Conservation (phyloP, 202 grass and related monocot genomes). For the Elaeis oleifera region DNA sequence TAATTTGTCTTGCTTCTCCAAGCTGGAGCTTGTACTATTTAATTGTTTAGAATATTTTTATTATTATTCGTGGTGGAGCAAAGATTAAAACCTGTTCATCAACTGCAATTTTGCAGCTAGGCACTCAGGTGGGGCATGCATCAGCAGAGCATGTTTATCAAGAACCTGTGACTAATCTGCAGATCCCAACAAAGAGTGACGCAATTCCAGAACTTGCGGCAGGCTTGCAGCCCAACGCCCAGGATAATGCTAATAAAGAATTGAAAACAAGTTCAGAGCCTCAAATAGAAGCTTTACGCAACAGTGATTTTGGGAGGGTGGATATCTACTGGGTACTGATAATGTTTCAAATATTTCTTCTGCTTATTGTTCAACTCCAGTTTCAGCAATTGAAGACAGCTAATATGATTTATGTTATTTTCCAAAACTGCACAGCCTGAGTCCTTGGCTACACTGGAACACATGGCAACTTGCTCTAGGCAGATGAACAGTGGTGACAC, state of each 20-base stretch:
- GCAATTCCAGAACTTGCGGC: neutral
- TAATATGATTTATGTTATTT: neutral
- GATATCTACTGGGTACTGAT: neutral
- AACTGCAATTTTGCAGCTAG: constrained; percentile 11
- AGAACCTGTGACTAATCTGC: neutral
- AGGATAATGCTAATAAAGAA: neutral
- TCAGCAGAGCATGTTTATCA: neutral
- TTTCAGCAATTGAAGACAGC: neutral
- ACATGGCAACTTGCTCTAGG: constrained; percentile 41
- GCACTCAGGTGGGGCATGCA: constrained; percentile 2
- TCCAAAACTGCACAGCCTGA: constrained; percentile 39
- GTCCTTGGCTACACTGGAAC: constrained; percentile 32
- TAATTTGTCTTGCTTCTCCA: neutral
- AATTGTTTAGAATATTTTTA: constrained; percentile 3
- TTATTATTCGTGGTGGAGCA: neutral
- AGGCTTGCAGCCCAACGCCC: neutral
- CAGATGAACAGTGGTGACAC: constrained; percentile 44
- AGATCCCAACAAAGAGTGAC: neutral
- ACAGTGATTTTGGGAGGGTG: neutral
- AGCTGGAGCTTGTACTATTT: neutral
- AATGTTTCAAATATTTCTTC: neutral
- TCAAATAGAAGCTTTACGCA: neutral
- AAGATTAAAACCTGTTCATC: constrained; percentile 13
- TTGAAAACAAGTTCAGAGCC: neutral
- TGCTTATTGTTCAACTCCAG: neutral